Conservation (phyloP, 164 flowering plant genomes). For the Dillenia turbinata region DNA sequence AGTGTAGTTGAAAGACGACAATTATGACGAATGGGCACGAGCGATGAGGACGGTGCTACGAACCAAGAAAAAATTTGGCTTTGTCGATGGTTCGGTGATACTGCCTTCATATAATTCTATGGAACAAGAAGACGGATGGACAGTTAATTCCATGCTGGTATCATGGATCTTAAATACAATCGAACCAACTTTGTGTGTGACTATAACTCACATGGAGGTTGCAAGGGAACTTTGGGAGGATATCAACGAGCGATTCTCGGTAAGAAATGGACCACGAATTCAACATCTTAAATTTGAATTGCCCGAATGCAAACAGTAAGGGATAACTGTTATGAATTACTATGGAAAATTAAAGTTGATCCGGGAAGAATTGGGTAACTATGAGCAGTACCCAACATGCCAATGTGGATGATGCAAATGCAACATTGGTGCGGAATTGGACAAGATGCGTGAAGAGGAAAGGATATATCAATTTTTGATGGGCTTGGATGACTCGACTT, state of each 20-base stretch:
- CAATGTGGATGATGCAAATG: no score
- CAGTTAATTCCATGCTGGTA: not conserved
- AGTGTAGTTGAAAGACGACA: no score
- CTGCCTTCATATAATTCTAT: not conserved
- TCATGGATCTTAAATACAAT: conserved; percentile 5
- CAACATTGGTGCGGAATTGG: not conserved
- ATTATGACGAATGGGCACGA: conserved; percentile 8
- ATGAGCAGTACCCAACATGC: no score
- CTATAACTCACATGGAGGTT: conserved; percentile 4
- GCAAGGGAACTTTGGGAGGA: conserved; percentile 9
- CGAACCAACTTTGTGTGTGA: conserved; percentile 2
- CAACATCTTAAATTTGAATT: no score
- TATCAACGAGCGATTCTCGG: not conserved
- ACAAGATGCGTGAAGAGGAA: conserved; percentile 11
- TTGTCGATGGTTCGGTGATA: conserved; percentile 2
- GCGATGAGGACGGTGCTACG: not conserved
- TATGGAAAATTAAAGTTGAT: no score
- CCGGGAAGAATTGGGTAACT: no score
- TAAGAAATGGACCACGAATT: no score
- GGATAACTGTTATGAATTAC: no score
- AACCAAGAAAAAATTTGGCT: conserved; percentile 7
- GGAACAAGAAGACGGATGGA: conserved; percentile 3
- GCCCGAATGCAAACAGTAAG: no score
- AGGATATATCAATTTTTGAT: conserved; percentile 17
- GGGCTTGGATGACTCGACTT: conserved; percentile 17